A percentile compares a stretch with the other conserved stretches of the same genome.
phyloP scores from a whole-genome alignment of 192 early-diverging fungal genomes.

The Chytriomyces hyalinus region DNA sequence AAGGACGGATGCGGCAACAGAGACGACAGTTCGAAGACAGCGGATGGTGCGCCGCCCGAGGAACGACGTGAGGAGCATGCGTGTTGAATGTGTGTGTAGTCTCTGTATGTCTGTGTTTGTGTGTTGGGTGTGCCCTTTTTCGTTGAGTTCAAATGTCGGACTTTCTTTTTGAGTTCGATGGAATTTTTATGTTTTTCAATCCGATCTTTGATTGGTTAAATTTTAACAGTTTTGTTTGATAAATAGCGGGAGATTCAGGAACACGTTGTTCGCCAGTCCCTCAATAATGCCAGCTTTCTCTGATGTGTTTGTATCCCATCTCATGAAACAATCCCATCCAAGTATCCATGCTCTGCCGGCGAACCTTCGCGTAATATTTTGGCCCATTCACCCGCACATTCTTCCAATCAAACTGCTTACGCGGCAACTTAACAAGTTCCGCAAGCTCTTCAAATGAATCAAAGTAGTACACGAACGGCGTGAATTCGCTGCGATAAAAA shows the following conservation, averaged over 20 bases:
- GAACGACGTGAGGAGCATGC: neutral
- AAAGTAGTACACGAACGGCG: slow-evolving; percentile 29
- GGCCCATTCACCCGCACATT: slow-evolving; percentile 20
- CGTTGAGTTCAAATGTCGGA: too few species aligned
- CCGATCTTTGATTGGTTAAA: too few species aligned
- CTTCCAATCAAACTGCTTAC: slow-evolving; percentile 20
- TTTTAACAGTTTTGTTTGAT: too few species aligned
- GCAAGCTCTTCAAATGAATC: slow-evolving; percentile 29
- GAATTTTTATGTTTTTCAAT: too few species aligned
- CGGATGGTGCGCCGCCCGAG: neutral
- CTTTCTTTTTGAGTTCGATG: too few species aligned
- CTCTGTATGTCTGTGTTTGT: too few species aligned
- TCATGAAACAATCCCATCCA: slow-evolving; percentile 17
- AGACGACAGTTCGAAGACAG: neutral
- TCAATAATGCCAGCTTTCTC: neutral
- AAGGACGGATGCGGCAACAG: neutral
- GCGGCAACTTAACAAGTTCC: slow-evolving; percentile 6
- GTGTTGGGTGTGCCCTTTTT: too few species aligned
- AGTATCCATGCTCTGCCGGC: slow-evolving; percentile 3
- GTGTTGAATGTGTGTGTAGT: neutral
- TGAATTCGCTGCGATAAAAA: slow-evolving; percentile 27
- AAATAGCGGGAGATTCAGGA: too few species aligned
- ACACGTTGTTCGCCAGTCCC: neutral
- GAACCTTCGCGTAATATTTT: slow-evolving; percentile 13
- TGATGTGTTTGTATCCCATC: slow-evolving; percentile 1